Conservation (phyloP, 2,329 filamentous ascomycete species). For the Fusarium annulatum region DNA sequence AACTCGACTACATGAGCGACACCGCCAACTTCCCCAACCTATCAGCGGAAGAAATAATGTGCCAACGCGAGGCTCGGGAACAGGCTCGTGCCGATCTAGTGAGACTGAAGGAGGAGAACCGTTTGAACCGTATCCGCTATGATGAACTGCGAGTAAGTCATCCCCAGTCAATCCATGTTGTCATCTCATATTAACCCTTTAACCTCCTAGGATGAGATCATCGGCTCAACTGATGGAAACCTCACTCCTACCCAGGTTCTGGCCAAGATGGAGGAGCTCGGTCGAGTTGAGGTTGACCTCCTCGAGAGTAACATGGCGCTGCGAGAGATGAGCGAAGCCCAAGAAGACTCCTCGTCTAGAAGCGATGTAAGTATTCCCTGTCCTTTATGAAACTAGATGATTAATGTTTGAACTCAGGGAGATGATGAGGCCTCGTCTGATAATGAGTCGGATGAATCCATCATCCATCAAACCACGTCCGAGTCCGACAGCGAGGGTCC, state of each 20-base stretch:
- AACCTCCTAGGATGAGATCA: neutral
- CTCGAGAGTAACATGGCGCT: neutral
- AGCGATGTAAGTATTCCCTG: neutral
- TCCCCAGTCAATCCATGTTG: neutral
- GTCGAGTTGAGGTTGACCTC: accelerated
- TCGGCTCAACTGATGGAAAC: accelerated
- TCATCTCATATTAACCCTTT: neutral
- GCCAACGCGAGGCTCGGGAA: neutral
- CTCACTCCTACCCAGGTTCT: accelerated
- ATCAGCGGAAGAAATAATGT: neutral
- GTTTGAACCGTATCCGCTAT: accelerated
- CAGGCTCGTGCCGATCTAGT: neutral
- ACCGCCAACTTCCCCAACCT: neutral
- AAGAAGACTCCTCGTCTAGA: neutral
- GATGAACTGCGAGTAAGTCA: neutral
- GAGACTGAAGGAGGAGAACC: neutral
- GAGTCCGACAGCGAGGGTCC: neutral
- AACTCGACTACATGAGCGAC: neutral
- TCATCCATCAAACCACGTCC: accelerated
- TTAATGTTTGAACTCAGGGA: neutral
- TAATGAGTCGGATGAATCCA: neutral
- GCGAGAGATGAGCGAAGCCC: neutral
- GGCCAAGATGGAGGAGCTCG: accelerated
- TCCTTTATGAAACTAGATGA: too few relatives aligned
- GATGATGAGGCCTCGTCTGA: neutral